A percentile compares a stretch with the other conserved stretches of the same genome.
Conservation (phyloP, 768 basidiomycete species). For the Rhodotorula paludigena region DNA sequence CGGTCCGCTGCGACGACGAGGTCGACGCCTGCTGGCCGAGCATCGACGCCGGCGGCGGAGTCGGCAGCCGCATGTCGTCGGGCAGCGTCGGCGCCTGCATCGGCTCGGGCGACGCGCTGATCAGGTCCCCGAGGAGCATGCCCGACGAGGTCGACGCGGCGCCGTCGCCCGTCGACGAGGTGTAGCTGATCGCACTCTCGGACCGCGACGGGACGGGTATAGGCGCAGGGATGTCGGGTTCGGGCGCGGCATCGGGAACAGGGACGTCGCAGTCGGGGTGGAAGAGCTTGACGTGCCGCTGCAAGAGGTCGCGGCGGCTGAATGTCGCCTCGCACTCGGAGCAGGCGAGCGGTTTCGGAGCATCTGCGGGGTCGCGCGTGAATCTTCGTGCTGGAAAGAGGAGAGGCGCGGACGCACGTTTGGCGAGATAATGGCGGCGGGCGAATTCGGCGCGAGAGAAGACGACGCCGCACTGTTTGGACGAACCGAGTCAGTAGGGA, state of each 20-base stretch:
- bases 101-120: slow-evolving; percentile 2
- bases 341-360: slow-evolving; percentile 1
- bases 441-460: not conserved
- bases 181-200: not conserved
- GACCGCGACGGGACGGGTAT: not conserved
- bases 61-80: not conserved
- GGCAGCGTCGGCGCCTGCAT: not conserved
- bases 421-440: not conserved
- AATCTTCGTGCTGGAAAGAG: not conserved
- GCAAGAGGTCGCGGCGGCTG: not conserved
- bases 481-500: not conserved
- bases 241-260: not conserved
- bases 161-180: not conserved
- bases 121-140: not conserved
- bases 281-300: slow-evolving; percentile 6
- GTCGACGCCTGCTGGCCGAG: not conserved
- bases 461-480: not conserved
- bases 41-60: not conserved
- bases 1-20: not conserved
- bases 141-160: not conserved
- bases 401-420: not conserved
- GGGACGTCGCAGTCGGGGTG: not conserved
- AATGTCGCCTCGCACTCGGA: not conserved
- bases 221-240: slow-evolving; percentile 1
- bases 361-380: not conserved